A percentile compares a stretch with the other conserved stretches of the same genome.
These are phyloP conservation scores for Keqinozyma sinolaborantium DNA, from an alignment of 1,139 yeast genomes.

Conservation along the genomic window DNA sequence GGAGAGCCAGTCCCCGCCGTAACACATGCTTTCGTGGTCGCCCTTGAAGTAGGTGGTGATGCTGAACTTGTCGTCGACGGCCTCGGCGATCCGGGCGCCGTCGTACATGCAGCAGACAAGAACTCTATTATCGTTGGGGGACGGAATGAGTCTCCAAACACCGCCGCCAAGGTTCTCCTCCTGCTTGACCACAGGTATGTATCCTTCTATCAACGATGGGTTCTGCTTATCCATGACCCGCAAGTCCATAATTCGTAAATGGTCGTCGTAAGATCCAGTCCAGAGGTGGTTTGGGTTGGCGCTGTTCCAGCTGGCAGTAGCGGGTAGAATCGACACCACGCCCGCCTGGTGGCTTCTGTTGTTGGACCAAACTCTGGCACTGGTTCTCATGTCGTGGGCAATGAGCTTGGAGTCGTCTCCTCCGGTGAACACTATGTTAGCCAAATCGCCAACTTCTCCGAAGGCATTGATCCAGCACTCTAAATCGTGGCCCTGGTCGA, in stretches of 20 bases:
- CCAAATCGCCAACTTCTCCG: constrained; percentile 53
- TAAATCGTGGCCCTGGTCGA: constrained; percentile 48
- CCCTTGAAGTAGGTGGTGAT: constrained; percentile 53
- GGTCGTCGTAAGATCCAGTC: constrained; percentile 94
- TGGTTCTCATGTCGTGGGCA: constrained; percentile 68
- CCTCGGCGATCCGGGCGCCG: constrained; percentile 70
- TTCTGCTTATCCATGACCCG: constrained; percentile 45
- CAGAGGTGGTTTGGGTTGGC: constrained; percentile 53
- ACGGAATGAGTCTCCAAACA: constrained; percentile 85
- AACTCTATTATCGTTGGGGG: constrained; percentile 41
- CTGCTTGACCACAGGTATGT: constrained; percentile 42
- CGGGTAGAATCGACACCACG: constrained; percentile 70
- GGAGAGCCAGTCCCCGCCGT: constrained; percentile 86
- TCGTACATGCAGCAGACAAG: constrained; percentile 93
- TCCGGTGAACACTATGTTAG: constrained; percentile 72
- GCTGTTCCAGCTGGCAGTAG: constrained; percentile 37
- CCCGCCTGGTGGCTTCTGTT: constrained; percentile 78
- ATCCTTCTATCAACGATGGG: constrained; percentile 40
- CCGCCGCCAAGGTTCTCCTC: constrained; percentile 78
- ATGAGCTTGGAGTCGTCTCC: constrained; percentile 83
- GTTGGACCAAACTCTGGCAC: constrained; percentile 48
- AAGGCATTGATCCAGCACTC: constrained; percentile 92
- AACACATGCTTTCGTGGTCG: constrained; percentile 89
- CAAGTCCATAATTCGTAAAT: constrained; percentile 65
- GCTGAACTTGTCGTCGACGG: constrained; percentile 30